These are phyloP conservation scores for Cercospora brassicicola DNA, from an alignment of 2,329 filamentous ascomycete genomes.

Conservation along the genomic window DNA sequence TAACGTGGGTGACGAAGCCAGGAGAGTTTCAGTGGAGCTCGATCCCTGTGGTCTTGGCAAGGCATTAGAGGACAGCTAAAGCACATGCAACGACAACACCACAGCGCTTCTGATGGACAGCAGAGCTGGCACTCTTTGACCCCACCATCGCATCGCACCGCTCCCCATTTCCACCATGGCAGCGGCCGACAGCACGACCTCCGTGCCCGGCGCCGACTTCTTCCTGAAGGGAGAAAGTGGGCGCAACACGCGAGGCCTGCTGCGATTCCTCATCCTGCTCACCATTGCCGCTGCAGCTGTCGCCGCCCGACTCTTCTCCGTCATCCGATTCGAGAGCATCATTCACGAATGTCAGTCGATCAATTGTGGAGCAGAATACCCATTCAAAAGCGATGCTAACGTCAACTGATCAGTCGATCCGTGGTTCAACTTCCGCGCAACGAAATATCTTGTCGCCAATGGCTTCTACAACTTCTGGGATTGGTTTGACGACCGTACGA, in stretches of 20 bases:
- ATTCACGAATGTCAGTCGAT: constrained; percentile 91
- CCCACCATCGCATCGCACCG: background rate
- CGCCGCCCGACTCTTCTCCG: constrained; percentile 92
- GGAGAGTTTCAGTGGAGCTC: constrained; percentile 1
- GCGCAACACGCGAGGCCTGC: constrained; percentile 77
- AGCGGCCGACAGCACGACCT: constrained; percentile 25
- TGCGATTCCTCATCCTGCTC: constrained; percentile 85
- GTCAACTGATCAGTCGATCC: constrained; percentile 71
- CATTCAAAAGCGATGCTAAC: constrained; percentile 20
- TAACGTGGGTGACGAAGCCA: background rate
- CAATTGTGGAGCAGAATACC: background rate
- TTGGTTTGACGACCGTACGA: constrained; percentile 94
- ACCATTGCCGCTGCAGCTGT: constrained; percentile 90
- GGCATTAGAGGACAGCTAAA: constrained; percentile 1
- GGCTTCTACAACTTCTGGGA: constrained; percentile 99
- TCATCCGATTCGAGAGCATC: constrained; percentile 98
- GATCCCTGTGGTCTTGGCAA: constrained; percentile 1
- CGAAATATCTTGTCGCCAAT: constrained; percentile 94
- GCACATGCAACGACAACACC: constrained; percentile 5
- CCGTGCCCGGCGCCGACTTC: constrained; percentile 34
- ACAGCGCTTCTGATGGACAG: constrained; percentile 7
- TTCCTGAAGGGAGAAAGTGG: constrained; percentile 77
- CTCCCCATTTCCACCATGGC: constrained; percentile 2
- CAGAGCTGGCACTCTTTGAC: constrained; percentile 10
- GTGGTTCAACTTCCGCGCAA: constrained; percentile 99